Base-by-base conservation (phyloP, 2,329 filamentous ascomycete genomes). In the Nemania diffusa region DNA sequence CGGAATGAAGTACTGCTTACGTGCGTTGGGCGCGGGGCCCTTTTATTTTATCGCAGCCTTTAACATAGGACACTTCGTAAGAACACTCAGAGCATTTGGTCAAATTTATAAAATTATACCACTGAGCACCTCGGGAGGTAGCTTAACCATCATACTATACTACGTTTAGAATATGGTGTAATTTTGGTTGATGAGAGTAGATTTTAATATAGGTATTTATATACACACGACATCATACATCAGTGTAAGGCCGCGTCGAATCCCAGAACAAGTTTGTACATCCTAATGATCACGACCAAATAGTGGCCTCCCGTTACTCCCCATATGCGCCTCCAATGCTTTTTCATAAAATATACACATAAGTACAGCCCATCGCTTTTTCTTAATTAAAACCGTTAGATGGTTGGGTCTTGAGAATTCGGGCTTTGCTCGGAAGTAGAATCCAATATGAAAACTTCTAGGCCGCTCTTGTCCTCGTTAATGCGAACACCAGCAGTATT, bases 401-500 rank as follows among this genome's bases (percentile, higher is more conserved):
- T n/a, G 6, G 24, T 51, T 37, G 24, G 29, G 27, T 58, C 61
- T 27, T 27, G 32, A n/a, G 53, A 48, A 52, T 51, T 55, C 3
- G 20, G 53, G 37, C 26, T 20, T 24, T 62, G 2, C 29, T 64
- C 52, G 1, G 53, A 56, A 34, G 42, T 26, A 15, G 59, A 46
- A 22, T 58, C 32, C 60, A 69, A 65, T 5, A 50, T 26, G 20
- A 71, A 73, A 24, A 92, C 83, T 44, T 87, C 84, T 61, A 93
- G 78, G 0, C 86, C 87, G 48, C 84, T 81, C 37, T 84, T 85
- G 67, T 89, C 88, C 13, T 87, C 85, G 60, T 88, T 90, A 65
- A 97, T 84, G 56, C 81, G 83, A 13, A 97, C 91, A 65, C 84
- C 85, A 4, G 92, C 95, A 2, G 82, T 86, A 74, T 97, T 90